Percentiles rank a stretch among this genome's conserved stretches.
Conservation (phyloP, 2,329 filamentous ascomycete species). For the Cordyceps tenuipes region DNA sequence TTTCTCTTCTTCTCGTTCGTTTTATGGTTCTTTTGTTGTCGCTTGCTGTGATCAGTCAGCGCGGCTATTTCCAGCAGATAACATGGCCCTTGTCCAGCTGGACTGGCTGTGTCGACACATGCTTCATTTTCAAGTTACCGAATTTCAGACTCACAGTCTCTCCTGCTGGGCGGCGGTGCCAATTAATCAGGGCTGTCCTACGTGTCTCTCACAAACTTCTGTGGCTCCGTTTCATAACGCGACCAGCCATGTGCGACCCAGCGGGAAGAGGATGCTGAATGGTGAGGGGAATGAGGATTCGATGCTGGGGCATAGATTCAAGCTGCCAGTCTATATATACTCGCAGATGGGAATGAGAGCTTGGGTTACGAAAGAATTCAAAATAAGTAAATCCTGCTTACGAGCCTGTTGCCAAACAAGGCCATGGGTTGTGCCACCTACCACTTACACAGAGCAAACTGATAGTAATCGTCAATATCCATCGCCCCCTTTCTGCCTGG, state of each 20-base stretch:
- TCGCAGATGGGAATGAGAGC: no score
- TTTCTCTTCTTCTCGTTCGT: not conserved
- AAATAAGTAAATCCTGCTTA: no score
- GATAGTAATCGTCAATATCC: not conserved
- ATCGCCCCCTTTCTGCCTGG: not conserved
- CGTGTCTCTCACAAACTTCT: not conserved
- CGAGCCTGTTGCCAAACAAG: no score
- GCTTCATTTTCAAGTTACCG: no score
- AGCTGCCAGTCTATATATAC: no score
- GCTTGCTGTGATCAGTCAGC: not conserved
- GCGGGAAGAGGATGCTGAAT: not conserved
- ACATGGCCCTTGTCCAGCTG: not conserved
- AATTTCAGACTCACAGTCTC: not conserved
- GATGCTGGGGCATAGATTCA: no score
- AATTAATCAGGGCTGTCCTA: not conserved
- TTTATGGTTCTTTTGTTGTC: not conserved
- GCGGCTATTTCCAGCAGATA: not conserved
- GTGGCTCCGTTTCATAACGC: not conserved
- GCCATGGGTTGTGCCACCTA: no score
- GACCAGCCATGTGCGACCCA: not conserved
- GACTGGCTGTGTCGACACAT: no score
- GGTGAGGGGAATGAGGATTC: no score
- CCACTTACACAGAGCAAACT: not conserved
- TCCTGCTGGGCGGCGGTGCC: not conserved
- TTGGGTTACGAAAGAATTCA: no score